Base-by-base conservation (phyloP, 345 rosid genomes). In the Erucastrum elatum region DNA sequence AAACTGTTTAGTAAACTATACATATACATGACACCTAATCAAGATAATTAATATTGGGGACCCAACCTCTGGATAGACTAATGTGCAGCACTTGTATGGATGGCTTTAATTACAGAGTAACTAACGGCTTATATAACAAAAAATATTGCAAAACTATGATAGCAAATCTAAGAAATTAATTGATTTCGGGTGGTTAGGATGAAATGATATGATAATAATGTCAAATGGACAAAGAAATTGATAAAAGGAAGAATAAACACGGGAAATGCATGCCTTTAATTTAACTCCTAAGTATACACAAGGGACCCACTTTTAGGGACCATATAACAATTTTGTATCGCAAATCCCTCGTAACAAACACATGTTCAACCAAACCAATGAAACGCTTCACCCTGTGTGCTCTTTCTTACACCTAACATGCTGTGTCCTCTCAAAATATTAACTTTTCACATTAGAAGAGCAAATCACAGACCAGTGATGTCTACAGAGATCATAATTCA, bases 331-430 rank as follows among this genome's bases (percentile, higher is more conserved):
- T 60, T 51, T 72, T 41, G 15, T 44, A 31, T 72, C 37, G 69
- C 56, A n/a, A 66, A 72, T 66, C 25, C 8, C 15, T 72, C 77
- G 60, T 66, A 41, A 72, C 74, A 72, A 79, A 66, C 69, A 60
- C 82, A 78, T 72, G 82, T 72, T 64, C 76, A 66, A 65, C 81
- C 77, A 65, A 77, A 77, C 77, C 76, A 71, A 51, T 65, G 8
- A 30, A 78, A 56, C 39, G 29, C 77, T 56, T 27, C 46, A n/a
- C 61, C 55, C 46, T 64, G 15, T 29, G 0, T 29, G 0, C 31
- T 70, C n/a, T 35, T 63, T 70, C 10, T 35, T 63, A 64, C 44
- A 77, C 76, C 76, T 64, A 64, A 35, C 35, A 9, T 55, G 51
- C 2, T 27, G 70, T 64, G 71, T 39, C 41, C 8, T 75, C 60